Percentiles rank a stretch among this genome's conserved stretches.
These are phyloP conservation scores for Metschnikowia hibisci DNA, from an alignment of 805 yeast genomes.

Conservation along the genomic window DNA sequence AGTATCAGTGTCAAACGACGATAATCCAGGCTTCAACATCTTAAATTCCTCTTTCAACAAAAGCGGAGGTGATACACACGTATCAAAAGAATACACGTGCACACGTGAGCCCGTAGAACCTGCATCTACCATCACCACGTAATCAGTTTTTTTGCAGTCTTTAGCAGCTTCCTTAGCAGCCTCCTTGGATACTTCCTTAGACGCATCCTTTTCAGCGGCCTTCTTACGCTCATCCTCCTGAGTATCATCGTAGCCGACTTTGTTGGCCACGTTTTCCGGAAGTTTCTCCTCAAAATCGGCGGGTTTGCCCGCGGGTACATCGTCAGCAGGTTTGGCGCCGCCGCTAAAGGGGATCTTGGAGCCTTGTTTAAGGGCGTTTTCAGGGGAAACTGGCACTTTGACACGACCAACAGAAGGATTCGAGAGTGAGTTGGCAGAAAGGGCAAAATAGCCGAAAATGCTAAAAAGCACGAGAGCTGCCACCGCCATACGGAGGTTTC, in stretches of 20 bases:
- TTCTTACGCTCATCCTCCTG: background rate
- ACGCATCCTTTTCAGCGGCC: constrained; percentile 1
- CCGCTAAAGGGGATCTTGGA: background rate
- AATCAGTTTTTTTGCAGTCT: constrained; percentile 47
- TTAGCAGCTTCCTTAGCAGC: background rate
- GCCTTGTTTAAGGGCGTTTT: constrained; percentile 10
- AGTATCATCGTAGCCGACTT: background rate
- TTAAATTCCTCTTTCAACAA: constrained; percentile 77
- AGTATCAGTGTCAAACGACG: constrained; percentile 76
- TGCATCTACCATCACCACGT: constrained; percentile 93
- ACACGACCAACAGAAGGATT: constrained; percentile 28
- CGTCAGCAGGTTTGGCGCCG: background rate
- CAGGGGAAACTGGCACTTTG: constrained; percentile 14
- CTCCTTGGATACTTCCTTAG: constrained; percentile 1
- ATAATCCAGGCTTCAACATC: constrained; percentile 90
- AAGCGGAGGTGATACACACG: constrained; percentile 79
- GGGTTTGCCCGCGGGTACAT: constrained; percentile 3
- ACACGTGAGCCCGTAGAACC: constrained; percentile 97
- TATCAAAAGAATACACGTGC: constrained; percentile 88
- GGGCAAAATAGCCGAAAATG: constrained; percentile 47
- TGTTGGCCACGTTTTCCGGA: constrained; percentile 1
- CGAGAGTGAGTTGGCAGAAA: constrained; percentile 38
- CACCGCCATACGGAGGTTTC: constrained; percentile 50
- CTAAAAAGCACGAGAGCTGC: constrained; percentile 50
- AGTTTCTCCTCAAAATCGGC: background rate